Base-by-base conservation (phyloP, 495 filamentous ascomycete species). In the Lasiosphaeria ovina region DNA sequence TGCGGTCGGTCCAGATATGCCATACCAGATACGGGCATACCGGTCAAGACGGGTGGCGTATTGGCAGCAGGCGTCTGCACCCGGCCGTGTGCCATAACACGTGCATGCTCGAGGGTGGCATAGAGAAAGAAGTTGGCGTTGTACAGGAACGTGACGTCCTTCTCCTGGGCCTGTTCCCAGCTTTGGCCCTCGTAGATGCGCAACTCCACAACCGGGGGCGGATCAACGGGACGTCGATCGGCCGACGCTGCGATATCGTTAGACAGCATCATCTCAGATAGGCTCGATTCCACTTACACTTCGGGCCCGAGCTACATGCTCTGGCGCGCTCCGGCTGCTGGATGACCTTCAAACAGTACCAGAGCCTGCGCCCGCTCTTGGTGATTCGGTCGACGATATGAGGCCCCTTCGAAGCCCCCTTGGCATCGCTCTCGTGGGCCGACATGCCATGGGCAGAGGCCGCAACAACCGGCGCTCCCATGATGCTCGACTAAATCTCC, bases 121-220 rank as follows among this genome's bases (percentile, higher is more conserved):
- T 89, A 98, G 54, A 97, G 89, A 77, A 98, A 97, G 82, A 97
- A 98, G 75, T 96, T 96, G 69, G 93, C 93, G 68, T 96, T 93
- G 76, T 97, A 92, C 58, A 85, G 80, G 71, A 94, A 96, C 6
- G 94, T 98, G 67, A 97, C 89, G 65, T 94, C 89, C 57, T 85
- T 85, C 55, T 93, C 87, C 57, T 84, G 84, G 49, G 77, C 80
- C 48, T 66, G 66, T 55, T 79, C 75, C 62, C 76, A 77, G 0
- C 66, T 73, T n/a, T 89, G 85, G 33, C 89, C 91, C 69, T 96
- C 89, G 62, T 85, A 92, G 52, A 98, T 88, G 55, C 87, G 89
- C 55, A 98, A 76, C 73, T 95, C 90, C n/a, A 98, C 92, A 38
- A 98, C 93, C 7, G 94, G 94, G 17, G 94, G 94, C 59, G 94